Evolutionary conservation across 2,329 filamentous ascomycete genomes (phyloP), one percentile per base, ranked within the genome.

Genomic region (Aspergillus terreus): DNA sequence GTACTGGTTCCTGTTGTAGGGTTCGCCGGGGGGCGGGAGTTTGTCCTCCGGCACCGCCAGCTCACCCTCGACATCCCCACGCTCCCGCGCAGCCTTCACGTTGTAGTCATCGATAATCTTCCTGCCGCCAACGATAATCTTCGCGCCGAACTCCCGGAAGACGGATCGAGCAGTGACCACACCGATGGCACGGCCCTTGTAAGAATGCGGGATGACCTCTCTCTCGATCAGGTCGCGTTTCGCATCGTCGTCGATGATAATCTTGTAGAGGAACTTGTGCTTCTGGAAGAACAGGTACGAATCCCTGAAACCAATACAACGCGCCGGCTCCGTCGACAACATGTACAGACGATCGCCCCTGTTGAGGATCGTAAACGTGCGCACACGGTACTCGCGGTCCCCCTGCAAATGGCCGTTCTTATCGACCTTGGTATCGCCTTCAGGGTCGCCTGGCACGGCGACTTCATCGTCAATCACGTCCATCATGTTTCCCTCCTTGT

Each of bases 201-300:
- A 99, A 25, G 91, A 96, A 76, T 96, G 94, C 1, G 94, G 94
- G 57, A 99, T 96, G 66, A 99, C 87, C 5, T 95, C 88, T 54
- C 94, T 85, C 61, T 95, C 90, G 66, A 99, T 99, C 76, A 99
- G 82, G 71, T 97, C 92, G 54, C 87, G 85, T 77, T 99, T 99
- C 73, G 95, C 92, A n/a, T 94, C 87, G 59, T 99, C 94, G 63
- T 92, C 91, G 51, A 97, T 90, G 63, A 99, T 96, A 65, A 99
- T 96, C 77, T 99, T 99, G 82, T 91, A 94, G 12, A 99, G 86
- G 64, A 91, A 86, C 68, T 89, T 88, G 73, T 99, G 94, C 74
- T 97, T 99, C 58, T 94, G 95, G 78, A 99, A 99, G 80, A 99
- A 96, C 23, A 99, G 83, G 67, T 99, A 99, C 58, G 92, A 96